phyloP scores from a whole-genome alignment of 2,329 filamentous ascomycete species.

The Aspergillus candidus region DNA sequence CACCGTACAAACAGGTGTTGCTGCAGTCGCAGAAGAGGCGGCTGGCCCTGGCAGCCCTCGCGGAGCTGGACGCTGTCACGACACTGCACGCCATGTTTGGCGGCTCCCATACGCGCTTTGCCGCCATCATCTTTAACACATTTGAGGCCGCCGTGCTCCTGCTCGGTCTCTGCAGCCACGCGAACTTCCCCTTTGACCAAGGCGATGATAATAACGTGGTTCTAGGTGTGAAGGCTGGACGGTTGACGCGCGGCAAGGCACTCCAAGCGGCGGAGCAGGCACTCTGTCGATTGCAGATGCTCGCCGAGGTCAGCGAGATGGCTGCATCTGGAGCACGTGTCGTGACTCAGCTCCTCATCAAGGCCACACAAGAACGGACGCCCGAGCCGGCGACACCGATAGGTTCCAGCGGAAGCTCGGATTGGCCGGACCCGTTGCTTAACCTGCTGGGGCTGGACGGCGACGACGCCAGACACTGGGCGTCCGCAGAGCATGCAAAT shows the following conservation, averaged over 20 bases:
- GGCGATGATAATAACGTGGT: too few relatives aligned
- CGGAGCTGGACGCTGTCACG: neutral
- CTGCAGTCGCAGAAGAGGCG: too few relatives aligned
- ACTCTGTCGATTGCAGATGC: constrained; percentile 5
- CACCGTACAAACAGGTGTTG: too few relatives aligned
- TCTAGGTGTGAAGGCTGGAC: too few relatives aligned
- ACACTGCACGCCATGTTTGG: neutral
- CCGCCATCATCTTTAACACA: constrained; percentile 1
- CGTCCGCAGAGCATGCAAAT: neutral
- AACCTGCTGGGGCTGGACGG: constrained; percentile 1
- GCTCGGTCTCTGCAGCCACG: too few relatives aligned
- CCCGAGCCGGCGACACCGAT: neutral
- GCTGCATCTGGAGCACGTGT: constrained; percentile 5
- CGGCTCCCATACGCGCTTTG: neutral
- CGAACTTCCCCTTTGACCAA: too few relatives aligned
- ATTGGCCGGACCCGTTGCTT: neutral
- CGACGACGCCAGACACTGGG: neutral
- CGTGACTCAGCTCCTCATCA: constrained; percentile 3
- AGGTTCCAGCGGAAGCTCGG: neutral
- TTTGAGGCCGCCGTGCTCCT: constrained; percentile 1
- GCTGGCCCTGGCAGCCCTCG: neutral
- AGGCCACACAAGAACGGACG: neutral
- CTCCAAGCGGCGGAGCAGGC: constrained; percentile 5
- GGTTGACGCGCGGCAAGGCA: neutral
- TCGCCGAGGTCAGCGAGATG: constrained; percentile 5